Conservation (phyloP, 495 filamentous ascomycete genomes). For the Aspergillus campestris region DNA sequence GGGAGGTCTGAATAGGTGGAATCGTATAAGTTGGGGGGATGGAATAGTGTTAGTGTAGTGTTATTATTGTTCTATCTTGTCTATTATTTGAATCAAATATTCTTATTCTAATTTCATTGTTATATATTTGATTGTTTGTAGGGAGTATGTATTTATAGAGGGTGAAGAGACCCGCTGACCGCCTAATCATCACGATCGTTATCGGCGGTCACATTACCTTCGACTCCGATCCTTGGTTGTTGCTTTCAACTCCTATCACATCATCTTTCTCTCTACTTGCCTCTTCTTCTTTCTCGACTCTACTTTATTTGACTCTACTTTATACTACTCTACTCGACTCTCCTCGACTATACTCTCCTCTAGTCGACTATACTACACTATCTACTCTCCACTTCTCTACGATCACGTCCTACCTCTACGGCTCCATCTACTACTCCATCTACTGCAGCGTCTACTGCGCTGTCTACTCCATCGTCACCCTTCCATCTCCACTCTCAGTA, state of each 20-base stretch:
- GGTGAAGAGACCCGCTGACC: too few relatives aligned
- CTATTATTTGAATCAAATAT: too few relatives aligned
- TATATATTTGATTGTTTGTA: too few relatives aligned
- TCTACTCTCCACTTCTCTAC: neutral
- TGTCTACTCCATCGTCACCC: slow-evolving; percentile 4
- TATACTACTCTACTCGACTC: neutral
- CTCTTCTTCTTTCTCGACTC: slow-evolving; percentile 8
- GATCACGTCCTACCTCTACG: too few relatives aligned
- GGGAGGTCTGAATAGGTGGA: too few relatives aligned
- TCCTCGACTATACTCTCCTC: slow-evolving; percentile 8
- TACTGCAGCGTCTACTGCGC: neutral
- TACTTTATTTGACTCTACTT: slow-evolving; percentile 10
- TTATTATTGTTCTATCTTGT: too few relatives aligned
- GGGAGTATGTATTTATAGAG: too few relatives aligned
- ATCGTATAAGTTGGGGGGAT: too few relatives aligned
- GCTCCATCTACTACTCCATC: too few relatives aligned
- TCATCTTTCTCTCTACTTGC: slow-evolving; percentile 23
- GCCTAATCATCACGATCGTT: slow-evolving; percentile 19
- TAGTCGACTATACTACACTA: slow-evolving; percentile 8
- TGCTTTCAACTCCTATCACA: slow-evolving; percentile 24
- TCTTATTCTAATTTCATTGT: too few relatives aligned
- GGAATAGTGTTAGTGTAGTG: too few relatives aligned
- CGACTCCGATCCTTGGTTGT: slow-evolving; percentile 19
- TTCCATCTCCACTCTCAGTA: slow-evolving; percentile 2
- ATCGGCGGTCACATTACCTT: slow-evolving; percentile 30